These are phyloP conservation scores for Puccinia hordei DNA, from an alignment of 1,284 basidiomycete genomes.

Conservation along the genomic window DNA sequence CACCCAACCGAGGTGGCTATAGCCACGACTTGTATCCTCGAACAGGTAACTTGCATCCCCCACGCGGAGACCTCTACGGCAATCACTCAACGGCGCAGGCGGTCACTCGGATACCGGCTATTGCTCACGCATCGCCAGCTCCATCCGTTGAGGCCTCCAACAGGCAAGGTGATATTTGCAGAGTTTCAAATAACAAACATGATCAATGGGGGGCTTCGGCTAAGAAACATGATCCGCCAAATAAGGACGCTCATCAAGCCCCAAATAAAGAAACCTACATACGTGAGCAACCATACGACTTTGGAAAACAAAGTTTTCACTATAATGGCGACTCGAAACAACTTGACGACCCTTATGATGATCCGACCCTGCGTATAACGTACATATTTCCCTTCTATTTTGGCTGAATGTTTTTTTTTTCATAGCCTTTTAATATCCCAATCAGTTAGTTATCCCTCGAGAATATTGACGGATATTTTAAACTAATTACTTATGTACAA, in stretches of 20 bases:
- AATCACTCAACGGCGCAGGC: not conserved
- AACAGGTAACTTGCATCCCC: not conserved
- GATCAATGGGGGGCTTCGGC: not conserved
- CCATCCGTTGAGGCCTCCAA: not conserved
- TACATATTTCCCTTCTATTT: not conserved
- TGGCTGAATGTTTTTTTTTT: not conserved
- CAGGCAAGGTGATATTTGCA: not conserved
- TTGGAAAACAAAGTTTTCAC: not conserved
- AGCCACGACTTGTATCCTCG: constrained; percentile 5
- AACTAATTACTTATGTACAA: not conserved
- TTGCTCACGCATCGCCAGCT: not conserved
- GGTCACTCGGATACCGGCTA: not conserved
- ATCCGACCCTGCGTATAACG: not conserved
- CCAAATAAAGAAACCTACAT: not conserved
- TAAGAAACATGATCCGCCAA: not conserved
- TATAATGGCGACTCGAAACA: not conserved
- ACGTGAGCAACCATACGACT: not conserved
- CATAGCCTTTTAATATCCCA: not conserved
- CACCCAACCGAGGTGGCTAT: not conserved
- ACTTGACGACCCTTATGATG: not conserved
- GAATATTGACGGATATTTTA: not conserved
- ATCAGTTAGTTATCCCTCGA: not conserved
- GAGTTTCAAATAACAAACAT: not conserved
- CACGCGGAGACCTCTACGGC: not conserved
- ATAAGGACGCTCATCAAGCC: not conserved